Conservation (phyloP, 176 grass and related monocot genomes). For the Poa pratensis region DNA sequence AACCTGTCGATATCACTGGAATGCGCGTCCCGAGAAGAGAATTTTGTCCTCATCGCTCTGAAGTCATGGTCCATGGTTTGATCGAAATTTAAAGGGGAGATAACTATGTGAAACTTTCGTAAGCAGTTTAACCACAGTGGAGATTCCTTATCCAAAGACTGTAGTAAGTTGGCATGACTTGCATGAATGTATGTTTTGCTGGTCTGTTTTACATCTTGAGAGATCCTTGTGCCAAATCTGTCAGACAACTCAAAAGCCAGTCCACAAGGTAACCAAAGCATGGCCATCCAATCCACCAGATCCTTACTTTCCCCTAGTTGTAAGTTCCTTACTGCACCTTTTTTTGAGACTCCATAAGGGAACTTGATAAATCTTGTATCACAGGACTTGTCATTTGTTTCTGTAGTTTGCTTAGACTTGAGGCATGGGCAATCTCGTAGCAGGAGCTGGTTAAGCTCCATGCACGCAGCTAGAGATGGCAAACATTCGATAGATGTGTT, state of each 20-base stretch:
- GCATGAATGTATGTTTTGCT: slow-evolving; percentile 33
- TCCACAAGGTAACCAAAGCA: slow-evolving; percentile 33
- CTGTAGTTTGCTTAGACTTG: not conserved
- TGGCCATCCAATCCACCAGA: slow-evolving; percentile 29
- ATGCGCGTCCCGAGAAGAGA: not conserved
- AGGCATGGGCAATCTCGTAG: slow-evolving; percentile 24
- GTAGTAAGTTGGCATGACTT: not conserved
- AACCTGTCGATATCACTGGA: not conserved
- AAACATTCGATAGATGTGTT: not conserved
- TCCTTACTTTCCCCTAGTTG: not conserved
- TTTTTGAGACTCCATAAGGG: slow-evolving; percentile 31
- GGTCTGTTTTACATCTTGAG: not conserved
- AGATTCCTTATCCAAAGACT: slow-evolving; percentile 28
- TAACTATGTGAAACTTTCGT: slow-evolving; percentile 25
- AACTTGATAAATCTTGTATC: not conserved
- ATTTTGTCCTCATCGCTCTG: not conserved
- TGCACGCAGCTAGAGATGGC: not conserved
- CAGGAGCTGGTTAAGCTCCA: not conserved
- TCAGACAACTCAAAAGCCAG: slow-evolving; percentile 9
- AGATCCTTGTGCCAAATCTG: slow-evolving; percentile 7
- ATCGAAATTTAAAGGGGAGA: not conserved
- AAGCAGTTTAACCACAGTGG: slow-evolving; percentile 34
- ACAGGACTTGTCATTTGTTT: not conserved
- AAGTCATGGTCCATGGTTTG: not conserved
- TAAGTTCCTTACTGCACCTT: not conserved